These are phyloP conservation scores for Wilhelminamyces savonicus DNA, from an alignment of 805 yeast species.

Conservation along the genomic window DNA sequence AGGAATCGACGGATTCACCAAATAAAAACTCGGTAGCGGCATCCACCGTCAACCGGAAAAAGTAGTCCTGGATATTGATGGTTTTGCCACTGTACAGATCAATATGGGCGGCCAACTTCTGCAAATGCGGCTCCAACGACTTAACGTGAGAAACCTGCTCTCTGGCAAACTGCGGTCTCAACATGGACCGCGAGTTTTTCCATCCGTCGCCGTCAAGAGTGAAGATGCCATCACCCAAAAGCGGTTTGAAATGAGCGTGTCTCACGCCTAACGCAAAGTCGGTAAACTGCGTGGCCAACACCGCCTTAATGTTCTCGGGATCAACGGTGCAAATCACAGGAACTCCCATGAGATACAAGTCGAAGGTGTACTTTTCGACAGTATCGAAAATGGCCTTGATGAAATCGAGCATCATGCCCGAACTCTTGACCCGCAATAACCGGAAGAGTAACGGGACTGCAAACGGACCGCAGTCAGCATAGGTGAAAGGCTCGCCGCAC, in stretches of 20 bases:
- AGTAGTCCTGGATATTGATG: slow-evolving; percentile 34
- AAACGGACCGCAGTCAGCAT: slow-evolving; percentile 2
- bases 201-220: slow-evolving; percentile 38
- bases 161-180: slow-evolving; percentile 39
- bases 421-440: slow-evolving; percentile 3
- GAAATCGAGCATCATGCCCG: slow-evolving; percentile 8
- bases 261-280: slow-evolving; percentile 35
- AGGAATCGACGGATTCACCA: slow-evolving; percentile 31
- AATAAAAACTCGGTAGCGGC: slow-evolving; percentile 37
- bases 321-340: slow-evolving; percentile 22
- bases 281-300: slow-evolving; percentile 36
- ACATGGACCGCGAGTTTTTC: slow-evolving; percentile 38
- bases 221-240: slow-evolving; percentile 39
- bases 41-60: slow-evolving; percentile 34
- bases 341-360: slow-evolving; percentile 12
- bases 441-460: slow-evolving; percentile 5
- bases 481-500: slow-evolving; percentile 3
- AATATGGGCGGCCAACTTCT: slow-evolving; percentile 26
- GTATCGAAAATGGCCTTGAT: slow-evolving; percentile 1
- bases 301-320: slow-evolving; percentile 37
- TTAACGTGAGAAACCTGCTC: slow-evolving; percentile 37
- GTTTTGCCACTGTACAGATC: slow-evolving; percentile 15
- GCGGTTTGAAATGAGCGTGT: slow-evolving; percentile 29
- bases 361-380: slow-evolving; percentile 1
- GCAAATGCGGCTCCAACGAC: slow-evolving; percentile 34